A percentile compares a stretch with the other conserved stretches of the same genome.
These are phyloP conservation scores for Phytopythium cucurbitacearum DNA, from an alignment of 352 stramenopile species.

Conservation along the genomic window DNA sequence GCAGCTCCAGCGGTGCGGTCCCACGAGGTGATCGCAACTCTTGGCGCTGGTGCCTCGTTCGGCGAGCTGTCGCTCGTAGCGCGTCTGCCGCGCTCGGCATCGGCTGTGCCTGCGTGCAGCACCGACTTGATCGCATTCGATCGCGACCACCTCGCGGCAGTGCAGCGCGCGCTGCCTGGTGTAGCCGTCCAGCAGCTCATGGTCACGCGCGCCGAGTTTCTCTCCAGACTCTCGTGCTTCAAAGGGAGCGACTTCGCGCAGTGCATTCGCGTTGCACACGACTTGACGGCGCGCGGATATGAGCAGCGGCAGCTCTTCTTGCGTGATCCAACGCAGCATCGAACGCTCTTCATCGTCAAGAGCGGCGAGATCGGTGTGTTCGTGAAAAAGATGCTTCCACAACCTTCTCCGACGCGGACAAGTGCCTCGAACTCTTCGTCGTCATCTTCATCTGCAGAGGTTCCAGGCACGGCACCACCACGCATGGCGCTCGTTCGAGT, in stretches of 20 bases:
- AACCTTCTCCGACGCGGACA: no score
- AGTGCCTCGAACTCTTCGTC: neutral
- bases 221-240: conserved; percentile 55
- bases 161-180: conserved; percentile 38
- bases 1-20: conserved; percentile 26
- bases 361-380: conserved; percentile 68
- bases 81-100: conserved; percentile 60
- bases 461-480: no score
- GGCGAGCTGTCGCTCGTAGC: conserved; percentile 72
- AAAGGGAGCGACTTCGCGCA: conserved; percentile 52
- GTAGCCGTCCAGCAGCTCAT: conserved; percentile 69
- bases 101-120: conserved; percentile 55
- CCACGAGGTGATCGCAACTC: conserved; percentile 61
- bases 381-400: conserved; percentile 12
- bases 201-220: conserved; percentile 64
- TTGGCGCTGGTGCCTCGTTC: conserved; percentile 64
- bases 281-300: conserved; percentile 51
- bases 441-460: no score
- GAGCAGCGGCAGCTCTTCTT: conserved; percentile 63
- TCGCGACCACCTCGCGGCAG: conserved; percentile 35
- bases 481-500: conserved; percentile 36
- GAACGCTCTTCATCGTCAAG: conserved; percentile 67
- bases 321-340: conserved; percentile 35
- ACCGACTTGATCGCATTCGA: conserved; percentile 74
- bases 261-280: conserved; percentile 72